Evolutionary conservation across 768 basidiomycete species (phyloP).

Genomic region (Rhizopogon roseolus): DNA sequence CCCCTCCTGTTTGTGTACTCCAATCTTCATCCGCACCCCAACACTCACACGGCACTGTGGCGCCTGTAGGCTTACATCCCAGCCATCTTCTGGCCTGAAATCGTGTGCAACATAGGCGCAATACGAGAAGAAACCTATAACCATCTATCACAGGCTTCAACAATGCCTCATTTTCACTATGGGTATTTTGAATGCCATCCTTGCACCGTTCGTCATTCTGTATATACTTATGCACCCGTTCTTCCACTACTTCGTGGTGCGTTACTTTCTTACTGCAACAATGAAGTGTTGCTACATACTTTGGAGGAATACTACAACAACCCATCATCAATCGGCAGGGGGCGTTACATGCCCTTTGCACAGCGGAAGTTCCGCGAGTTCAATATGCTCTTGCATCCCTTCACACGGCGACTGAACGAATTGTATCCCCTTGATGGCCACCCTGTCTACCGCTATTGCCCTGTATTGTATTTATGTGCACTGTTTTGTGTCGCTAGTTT

Average conservation of each 20-base stretch:
- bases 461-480: too few relatives aligned
- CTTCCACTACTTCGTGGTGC: slow-evolving; percentile 98
- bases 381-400: slow-evolving; percentile 95
- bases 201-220: slow-evolving; percentile 94
- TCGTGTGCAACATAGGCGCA: slow-evolving; percentile 86
- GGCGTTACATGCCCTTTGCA: slow-evolving; percentile 91
- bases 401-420: slow-evolving; percentile 78
- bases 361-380: slow-evolving; percentile 99
- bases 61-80: slow-evolving; percentile 82
- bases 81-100: slow-evolving; percentile 94
- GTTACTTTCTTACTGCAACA: slow-evolving; percentile 16
- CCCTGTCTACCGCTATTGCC: too few relatives aligned
- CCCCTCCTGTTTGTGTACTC: slow-evolving; percentile 50
- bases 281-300: neutral
- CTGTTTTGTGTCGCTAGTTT: too few relatives aligned
- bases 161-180: slow-evolving; percentile 94
- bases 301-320: slow-evolving; percentile 96
- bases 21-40: neutral
- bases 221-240: slow-evolving; percentile 98
- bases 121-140: slow-evolving; percentile 92
- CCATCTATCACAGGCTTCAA: slow-evolving; percentile 54
- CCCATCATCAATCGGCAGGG: slow-evolving; percentile 88
- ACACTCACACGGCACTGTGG: slow-evolving; percentile 8
- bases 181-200: slow-evolving; percentile 92
- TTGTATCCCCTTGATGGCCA: slow-evolving; percentile 85